These are phyloP conservation scores for Fomes fomentarius DNA, from an alignment of 1,284 basidiomycete genomes.

Conservation along the genomic window DNA sequence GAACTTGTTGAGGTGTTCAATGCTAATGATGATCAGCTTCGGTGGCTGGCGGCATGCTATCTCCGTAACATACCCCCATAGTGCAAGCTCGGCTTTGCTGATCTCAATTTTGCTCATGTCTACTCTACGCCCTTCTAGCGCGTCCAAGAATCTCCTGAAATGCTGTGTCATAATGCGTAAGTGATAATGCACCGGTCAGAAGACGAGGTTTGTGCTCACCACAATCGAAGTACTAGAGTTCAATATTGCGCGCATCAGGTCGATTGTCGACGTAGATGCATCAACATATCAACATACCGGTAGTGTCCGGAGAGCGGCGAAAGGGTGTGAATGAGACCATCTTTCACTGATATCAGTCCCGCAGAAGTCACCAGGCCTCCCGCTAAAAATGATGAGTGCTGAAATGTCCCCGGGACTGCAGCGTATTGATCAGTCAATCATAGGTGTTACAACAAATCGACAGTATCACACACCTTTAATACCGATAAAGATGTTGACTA, in stretches of 20 bases:
- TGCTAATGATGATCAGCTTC: slow-evolving; percentile 32
- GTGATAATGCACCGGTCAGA: no score
- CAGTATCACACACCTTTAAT: slow-evolving; percentile 61
- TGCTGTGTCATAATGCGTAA: no score
- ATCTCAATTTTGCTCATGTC: slow-evolving; percentile 66
- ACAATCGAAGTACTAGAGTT: slow-evolving; percentile 14
- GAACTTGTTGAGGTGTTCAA: slow-evolving; percentile 49
- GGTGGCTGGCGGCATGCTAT: neutral
- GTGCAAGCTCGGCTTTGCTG: slow-evolving; percentile 58
- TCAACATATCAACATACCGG: slow-evolving; percentile 38
- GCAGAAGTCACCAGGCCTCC: slow-evolving; percentile 68
- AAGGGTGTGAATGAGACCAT: slow-evolving; percentile 65
- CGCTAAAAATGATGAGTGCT: slow-evolving; percentile 69
- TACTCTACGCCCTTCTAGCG: slow-evolving; percentile 58
- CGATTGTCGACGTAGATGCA: no score
- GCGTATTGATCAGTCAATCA: neutral
- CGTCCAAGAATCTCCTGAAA: slow-evolving; percentile 64
- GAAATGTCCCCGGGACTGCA: slow-evolving; percentile 64
- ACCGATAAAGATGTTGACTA: slow-evolving; percentile 72
- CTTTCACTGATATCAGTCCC: slow-evolving; percentile 68
- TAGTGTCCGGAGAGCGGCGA: slow-evolving; percentile 76
- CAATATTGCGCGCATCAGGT: neutral
- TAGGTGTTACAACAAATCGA: neutral
- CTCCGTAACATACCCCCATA: slow-evolving; percentile 52
- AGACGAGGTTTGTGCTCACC: neutral